phyloP scores from a whole-genome alignment of 768 basidiomycete species.

The Dacryopinax spathularia region DNA sequence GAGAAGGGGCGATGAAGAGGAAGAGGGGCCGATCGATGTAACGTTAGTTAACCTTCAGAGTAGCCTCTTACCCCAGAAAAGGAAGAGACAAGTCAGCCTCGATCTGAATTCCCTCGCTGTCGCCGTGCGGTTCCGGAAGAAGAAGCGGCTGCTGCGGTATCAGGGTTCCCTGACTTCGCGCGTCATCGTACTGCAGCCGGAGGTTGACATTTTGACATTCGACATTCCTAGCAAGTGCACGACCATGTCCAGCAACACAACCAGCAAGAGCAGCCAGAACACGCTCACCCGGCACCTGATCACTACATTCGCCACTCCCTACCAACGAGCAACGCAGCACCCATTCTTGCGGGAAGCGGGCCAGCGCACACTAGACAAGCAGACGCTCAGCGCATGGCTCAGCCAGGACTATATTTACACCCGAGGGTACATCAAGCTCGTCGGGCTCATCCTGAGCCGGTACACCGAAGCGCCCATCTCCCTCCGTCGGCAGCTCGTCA shows the following conservation, averaged over 20 bases:
- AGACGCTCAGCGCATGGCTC: conserved; percentile 46
- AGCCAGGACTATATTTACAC: conserved; percentile 64
- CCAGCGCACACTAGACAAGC: conserved; percentile 33
- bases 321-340: conserved; percentile 38
- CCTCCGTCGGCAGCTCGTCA: conserved; percentile 31
- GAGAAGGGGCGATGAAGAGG: too few relatives aligned
- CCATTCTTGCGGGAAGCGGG: conserved; percentile 49
- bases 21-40: too few relatives aligned
- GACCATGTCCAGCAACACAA: too few relatives aligned
- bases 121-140: neutral
- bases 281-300: neutral
- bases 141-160: neutral
- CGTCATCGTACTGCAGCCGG: too few relatives aligned
- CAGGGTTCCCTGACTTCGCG: too few relatives aligned
- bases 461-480: conserved; percentile 31
- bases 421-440: conserved; percentile 59
- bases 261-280: too few relatives aligned
- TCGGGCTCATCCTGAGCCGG: conserved; percentile 46
- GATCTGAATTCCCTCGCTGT: neutral
- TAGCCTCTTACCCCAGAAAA: neutral
- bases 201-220: too few relatives aligned
- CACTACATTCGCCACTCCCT: conserved; percentile 14
- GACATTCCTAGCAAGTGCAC: too few relatives aligned
- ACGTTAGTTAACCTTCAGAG: too few relatives aligned
- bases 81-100: neutral